Base-by-base conservation (phyloP, 2,329 filamentous ascomycete genomes). In the Aspergillus aculeatinus region DNA sequence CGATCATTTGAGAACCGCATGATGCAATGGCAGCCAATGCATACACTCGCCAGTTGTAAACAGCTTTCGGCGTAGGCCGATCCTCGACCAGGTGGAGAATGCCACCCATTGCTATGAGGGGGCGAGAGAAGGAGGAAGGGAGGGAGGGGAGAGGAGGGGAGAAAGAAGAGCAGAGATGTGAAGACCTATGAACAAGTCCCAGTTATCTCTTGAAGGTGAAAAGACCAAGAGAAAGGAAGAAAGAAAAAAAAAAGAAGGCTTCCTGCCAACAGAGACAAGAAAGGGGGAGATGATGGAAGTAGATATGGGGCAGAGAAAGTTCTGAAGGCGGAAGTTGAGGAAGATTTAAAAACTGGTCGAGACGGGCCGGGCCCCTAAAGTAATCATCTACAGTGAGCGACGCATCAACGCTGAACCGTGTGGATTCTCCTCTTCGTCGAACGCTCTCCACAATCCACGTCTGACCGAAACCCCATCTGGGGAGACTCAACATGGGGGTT, bases 11-110 rank as follows among this genome's bases (percentile, higher is more conserved):
- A 65, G 83, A 81, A 59, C 83, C 83, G 66, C 82, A 84, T 59
- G 80, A 84, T 62, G 83, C 83, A 54, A 85, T 79, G 23, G 74
- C 72, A 14, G 83, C 82, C 49, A 80, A 82, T 14, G 79, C 73
- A 66, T 85, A 86, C 52, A 86, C 81, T 55, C 82, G 77, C 83
- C 83, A 85, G 71, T 85, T 85, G 79, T 85, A 86, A 59, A 86
- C 83, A 56, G 76, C 76, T 68, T 79, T 80, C 23, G 83, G 83
- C 61, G 83, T 85, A 35, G 83, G 83, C 66, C 83, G 69, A 61
- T 79, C 76, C 66, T 79, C 76, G 50, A 74, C 69, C 48, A 78
- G 66, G 39, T 67, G 66, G 48, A 79, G 71, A 59, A 77, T 44
- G 39, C 51, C 67, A 49, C 70, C 70, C 70, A 73, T 73, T 55